A percentile compares a stretch with the other conserved stretches of the same genome.
Evolutionary conservation across 2,329 filamentous ascomycete genomes (phyloP).

Genomic region (Xylaria sp.): DNA sequence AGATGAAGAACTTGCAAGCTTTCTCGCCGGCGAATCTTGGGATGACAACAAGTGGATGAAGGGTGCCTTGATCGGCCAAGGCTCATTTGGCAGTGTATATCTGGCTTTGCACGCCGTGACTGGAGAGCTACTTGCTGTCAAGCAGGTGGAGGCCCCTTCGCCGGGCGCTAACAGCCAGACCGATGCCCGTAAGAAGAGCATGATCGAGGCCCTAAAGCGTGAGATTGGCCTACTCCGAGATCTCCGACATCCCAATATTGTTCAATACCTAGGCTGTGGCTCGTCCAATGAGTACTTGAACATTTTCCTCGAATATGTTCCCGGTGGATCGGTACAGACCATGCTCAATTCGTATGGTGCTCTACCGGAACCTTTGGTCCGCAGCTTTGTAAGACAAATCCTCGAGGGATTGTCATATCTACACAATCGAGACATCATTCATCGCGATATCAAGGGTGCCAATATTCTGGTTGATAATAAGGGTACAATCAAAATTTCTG

Average conservation of each 20-base stretch:
- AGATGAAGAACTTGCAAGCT: slow-evolving; percentile 89
- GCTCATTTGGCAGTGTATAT: slow-evolving; percentile 96
- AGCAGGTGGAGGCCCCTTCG: slow-evolving; percentile 92
- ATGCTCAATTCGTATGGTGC: slow-evolving; percentile 99
- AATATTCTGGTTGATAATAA: slow-evolving; percentile 99
- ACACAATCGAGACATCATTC: slow-evolving; percentile 94
- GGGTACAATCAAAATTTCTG: slow-evolving; percentile 97
- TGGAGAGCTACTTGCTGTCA: slow-evolving; percentile 96
- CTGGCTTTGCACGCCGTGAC: slow-evolving; percentile 95
- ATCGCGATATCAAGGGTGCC: slow-evolving; percentile 98
- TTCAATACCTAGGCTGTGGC: slow-evolving; percentile 96
- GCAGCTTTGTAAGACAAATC: slow-evolving; percentile 97
- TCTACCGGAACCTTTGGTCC: slow-evolving; percentile 89
- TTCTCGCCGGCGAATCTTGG: slow-evolving; percentile 92
- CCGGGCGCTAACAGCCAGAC: slow-evolving; percentile 80
- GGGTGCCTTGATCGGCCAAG: slow-evolving; percentile 94
- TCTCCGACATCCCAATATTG: slow-evolving; percentile 95
- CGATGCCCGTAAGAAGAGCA: slow-evolving; percentile 93
- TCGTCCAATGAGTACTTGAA: slow-evolving; percentile 92
- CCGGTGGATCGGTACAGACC: slow-evolving; percentile 94
- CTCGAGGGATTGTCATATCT: slow-evolving; percentile 91
- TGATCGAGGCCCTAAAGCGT: slow-evolving; percentile 96
- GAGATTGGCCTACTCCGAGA: slow-evolving; percentile 95
- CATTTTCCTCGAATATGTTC: slow-evolving; percentile 99
- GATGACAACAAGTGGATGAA: slow-evolving; percentile 99